Conservation (phyloP, 2,329 filamentous ascomycete species). For the Pseudocercospora musae region DNA sequence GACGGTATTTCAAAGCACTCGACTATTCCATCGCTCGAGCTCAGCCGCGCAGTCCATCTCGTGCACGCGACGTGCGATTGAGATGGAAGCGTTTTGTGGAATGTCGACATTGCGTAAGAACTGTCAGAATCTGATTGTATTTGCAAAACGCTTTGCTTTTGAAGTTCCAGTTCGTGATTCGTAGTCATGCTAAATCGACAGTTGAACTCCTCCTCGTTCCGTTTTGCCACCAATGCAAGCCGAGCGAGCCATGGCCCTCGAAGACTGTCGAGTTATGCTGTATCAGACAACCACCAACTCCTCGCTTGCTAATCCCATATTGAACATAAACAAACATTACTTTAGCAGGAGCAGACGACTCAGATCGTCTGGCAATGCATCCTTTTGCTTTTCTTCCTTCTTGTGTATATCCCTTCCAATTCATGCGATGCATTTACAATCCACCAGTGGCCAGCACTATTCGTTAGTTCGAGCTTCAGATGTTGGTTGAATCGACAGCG, state of each 20-base stretch:
- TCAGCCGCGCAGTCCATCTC: no score
- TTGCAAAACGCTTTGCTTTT: background rate
- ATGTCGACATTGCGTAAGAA: no score
- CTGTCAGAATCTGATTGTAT: background rate
- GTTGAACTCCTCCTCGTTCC: background rate
- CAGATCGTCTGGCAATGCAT: background rate
- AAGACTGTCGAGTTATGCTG: background rate
- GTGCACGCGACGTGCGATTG: background rate
- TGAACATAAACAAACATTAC: constrained; percentile 6
- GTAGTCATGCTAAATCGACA: background rate
- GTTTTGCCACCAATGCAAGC: background rate
- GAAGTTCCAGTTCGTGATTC: background rate
- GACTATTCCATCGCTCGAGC: no score
- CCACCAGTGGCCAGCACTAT: background rate
- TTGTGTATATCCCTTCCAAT: background rate
- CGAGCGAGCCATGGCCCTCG: background rate
- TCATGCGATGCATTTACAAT: background rate
- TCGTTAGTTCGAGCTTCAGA: background rate
- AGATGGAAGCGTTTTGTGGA: background rate
- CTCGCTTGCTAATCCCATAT: constrained; percentile 13
- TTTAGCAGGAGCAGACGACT: background rate
- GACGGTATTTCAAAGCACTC: no score
- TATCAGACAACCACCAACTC: constrained; percentile 6
- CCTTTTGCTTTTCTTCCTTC: background rate
- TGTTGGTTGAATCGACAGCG: background rate